Percentiles rank a stretch among this genome's conserved stretches.
Evolutionary conservation across 768 basidiomycete genomes (phyloP).

Genomic region (Calvatia gigantea): DNA sequence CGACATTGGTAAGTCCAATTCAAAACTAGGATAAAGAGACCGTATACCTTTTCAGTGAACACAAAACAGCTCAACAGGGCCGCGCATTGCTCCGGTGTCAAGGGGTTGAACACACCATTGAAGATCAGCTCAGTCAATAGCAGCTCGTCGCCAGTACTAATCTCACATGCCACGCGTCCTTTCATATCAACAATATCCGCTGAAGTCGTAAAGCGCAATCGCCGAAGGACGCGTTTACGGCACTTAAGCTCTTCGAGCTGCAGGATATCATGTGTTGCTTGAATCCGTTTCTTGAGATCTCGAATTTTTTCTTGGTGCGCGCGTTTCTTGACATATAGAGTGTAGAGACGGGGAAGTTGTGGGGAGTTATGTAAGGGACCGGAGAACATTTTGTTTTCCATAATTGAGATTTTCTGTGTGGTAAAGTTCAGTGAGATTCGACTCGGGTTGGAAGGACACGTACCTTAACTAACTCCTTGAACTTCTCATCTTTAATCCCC

Average conservation of each 20-base stretch:
- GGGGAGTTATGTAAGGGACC: slow-evolving; percentile 79
- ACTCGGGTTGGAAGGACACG: slow-evolving; percentile 11
- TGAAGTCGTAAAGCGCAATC: slow-evolving; percentile 84
- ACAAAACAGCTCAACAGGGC: slow-evolving; percentile 97
- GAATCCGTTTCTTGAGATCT: slow-evolving; percentile 79
- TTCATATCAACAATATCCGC: slow-evolving; percentile 97
- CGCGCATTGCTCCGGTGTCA: slow-evolving; percentile 90
- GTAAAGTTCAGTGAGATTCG: neutral
- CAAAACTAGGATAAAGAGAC: neutral
- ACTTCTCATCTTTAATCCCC: slow-evolving; percentile 94
- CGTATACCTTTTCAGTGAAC: slow-evolving; percentile 85
- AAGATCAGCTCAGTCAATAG: slow-evolving; percentile 96
- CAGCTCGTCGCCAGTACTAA: slow-evolving; percentile 95
- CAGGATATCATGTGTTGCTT: slow-evolving; percentile 86
- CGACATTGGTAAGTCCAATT: neutral
- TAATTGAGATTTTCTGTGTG: slow-evolving; percentile 79
- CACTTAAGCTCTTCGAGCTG: slow-evolving; percentile 96
- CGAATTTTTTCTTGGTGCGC: slow-evolving; percentile 67
- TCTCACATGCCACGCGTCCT: slow-evolving; percentile 97
- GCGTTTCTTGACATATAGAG: slow-evolving; percentile 74
- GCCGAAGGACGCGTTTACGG: slow-evolving; percentile 88
- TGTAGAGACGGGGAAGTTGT: slow-evolving; percentile 77
- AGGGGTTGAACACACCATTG: slow-evolving; percentile 90
- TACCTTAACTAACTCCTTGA: slow-evolving; percentile 82
- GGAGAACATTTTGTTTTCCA: slow-evolving; percentile 83